Conservation (phyloP, 768 basidiomycete species). For the Kwoniella europaea region DNA sequence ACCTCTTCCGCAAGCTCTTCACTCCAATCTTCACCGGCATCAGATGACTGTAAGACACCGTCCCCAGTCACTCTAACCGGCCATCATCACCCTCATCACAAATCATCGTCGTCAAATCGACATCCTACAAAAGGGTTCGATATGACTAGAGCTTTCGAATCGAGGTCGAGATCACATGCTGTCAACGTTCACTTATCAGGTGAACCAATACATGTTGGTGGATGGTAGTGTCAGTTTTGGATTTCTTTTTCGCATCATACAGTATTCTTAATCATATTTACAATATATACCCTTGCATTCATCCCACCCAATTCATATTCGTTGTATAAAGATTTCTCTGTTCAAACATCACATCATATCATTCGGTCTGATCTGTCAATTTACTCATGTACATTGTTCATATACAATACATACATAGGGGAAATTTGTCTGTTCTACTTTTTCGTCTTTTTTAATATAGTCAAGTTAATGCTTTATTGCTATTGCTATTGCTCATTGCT, state of each 20-base stretch:
- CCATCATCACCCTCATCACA: conserved; percentile 8
- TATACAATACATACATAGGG: too few relatives aligned
- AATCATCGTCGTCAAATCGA: conserved; percentile 5
- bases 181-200: conserved; percentile 20
- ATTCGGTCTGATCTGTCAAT: too few relatives aligned
- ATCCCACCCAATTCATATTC: conserved; percentile 4
- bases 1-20: conserved; percentile 44
- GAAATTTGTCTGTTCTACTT: too few relatives aligned
- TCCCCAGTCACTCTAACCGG: conserved; percentile 46
- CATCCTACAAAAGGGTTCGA: conserved; percentile 21
- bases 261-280: conserved; percentile 1
- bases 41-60: conserved; percentile 53
- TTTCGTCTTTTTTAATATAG: too few relatives aligned
- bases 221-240: conserved; percentile 23
- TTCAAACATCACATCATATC: too few relatives aligned
- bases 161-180: conserved; percentile 29
- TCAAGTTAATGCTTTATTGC: too few relatives aligned
- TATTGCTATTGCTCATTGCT: background rate
- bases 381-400: too few relatives aligned
- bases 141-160: conserved; percentile 29
- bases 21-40: conserved; percentile 50
- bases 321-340: conserved; percentile 13
- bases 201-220: conserved; percentile 36
- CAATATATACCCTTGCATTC: conserved; percentile 10
- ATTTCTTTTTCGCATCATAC: background rate